Percentiles rank a stretch among this genome's conserved stretches.
These are phyloP conservation scores for Aphanoascus verrucosus DNA, from an alignment of 2,329 filamentous ascomycete genomes.

Conservation along the genomic window DNA sequence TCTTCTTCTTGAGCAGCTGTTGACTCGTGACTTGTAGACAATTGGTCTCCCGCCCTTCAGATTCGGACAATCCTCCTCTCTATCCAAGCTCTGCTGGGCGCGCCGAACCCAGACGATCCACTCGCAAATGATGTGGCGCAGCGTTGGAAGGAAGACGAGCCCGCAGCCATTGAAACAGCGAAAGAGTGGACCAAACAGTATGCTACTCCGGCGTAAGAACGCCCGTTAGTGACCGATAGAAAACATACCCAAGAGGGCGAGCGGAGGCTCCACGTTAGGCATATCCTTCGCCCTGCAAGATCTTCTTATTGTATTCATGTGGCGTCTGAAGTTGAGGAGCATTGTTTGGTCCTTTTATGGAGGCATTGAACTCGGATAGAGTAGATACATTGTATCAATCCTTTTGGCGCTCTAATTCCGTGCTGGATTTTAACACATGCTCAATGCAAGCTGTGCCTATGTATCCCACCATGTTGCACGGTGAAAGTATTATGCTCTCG, in stretches of 20 bases:
- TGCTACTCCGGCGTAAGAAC: slow-evolving; percentile 27
- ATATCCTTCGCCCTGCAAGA: neutral
- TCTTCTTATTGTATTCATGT: neutral
- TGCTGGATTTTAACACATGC: neutral
- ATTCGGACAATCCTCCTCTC: slow-evolving; percentile 98
- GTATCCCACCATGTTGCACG: too few species aligned
- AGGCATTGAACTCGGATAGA: neutral
- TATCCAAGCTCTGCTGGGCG: slow-evolving; percentile 90
- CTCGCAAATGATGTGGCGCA: slow-evolving; percentile 95
- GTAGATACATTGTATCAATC: neutral
- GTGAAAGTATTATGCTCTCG: too few species aligned
- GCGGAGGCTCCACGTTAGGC: neutral
- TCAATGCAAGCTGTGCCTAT: neutral
- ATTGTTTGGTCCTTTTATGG: neutral
- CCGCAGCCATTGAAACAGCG: slow-evolving; percentile 81
- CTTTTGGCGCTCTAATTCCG: neutral
- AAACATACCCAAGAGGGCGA: neutral
- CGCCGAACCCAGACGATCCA: slow-evolving; percentile 96
- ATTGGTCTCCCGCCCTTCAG: slow-evolving; percentile 96
- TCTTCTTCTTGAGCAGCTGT: slow-evolving; percentile 9
- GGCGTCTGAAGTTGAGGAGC: neutral
- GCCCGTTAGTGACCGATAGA: neutral
- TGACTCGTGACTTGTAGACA: slow-evolving; percentile 48
- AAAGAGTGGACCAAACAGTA: slow-evolving; percentile 84
- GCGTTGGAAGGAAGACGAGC: slow-evolving; percentile 94